phyloP scores from a whole-genome alignment of 441 rosid genomes.

The Syzygium malaccense region DNA sequence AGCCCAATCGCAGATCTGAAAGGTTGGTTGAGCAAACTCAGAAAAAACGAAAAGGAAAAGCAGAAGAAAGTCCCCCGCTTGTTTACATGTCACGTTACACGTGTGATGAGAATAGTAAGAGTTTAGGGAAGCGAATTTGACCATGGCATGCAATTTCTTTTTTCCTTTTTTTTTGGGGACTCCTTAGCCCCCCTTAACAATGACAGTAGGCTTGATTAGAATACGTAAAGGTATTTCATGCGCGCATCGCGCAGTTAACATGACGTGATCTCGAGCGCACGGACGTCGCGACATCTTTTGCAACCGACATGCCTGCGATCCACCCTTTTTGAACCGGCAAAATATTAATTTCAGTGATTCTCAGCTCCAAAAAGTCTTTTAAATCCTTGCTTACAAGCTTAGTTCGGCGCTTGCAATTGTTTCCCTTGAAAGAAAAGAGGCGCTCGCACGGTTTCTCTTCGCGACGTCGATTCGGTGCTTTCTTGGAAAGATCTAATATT shows the following conservation, averaged over 20 bases:
- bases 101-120: not conserved
- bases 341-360: not conserved
- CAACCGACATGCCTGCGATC: rapidly evolving
- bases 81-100: not conserved
- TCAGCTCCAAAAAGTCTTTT: not conserved
- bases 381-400: not conserved
- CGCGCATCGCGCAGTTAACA: not conserved
- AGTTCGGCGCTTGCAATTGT: not conserved
- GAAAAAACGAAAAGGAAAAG: not conserved
- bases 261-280: not conserved
- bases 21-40: not conserved
- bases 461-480: not conserved
- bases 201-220: no score
- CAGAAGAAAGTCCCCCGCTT: not conserved
- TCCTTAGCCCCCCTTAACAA: no score
- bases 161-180: no score
- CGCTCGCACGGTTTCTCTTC: rapidly evolving
- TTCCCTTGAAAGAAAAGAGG: not conserved
- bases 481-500: not conserved
- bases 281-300: not conserved
- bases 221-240: no score
- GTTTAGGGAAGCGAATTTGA: no score
- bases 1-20: not conserved
- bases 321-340: not conserved
- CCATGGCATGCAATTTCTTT: no score